Evolutionary conservation across 371 early-diverging fungal species (phyloP), one percentile per base, ranked within the genome.

Genomic region (Paraphysoderma sedebokerense): DNA sequence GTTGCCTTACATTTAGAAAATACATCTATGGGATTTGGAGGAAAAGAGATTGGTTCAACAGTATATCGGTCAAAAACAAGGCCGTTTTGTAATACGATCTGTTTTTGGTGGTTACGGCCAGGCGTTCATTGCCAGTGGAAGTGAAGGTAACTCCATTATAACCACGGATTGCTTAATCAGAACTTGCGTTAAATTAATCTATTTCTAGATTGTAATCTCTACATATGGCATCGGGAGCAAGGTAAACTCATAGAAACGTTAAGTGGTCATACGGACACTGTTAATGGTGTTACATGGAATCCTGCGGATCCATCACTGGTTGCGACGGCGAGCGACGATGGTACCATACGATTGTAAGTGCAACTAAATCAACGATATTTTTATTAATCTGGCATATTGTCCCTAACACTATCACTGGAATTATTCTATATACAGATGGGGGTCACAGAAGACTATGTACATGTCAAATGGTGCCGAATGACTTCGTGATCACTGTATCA

Each of bases 301-400:
- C 74, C 81, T 5, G 47, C 49, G 17, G 59, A 68, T 33, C 70
- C 68, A 4, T 64, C 65, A 44, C 76, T 79, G 67, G 77, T 92
- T 66, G 96, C 87, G 2, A 83, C 92, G 24, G 91, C 89, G 4
- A 83, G 87, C 33, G 97, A 96, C 54, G 97, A 96, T 58, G 67
- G 73, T 42, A 88, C 92, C 1, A 82, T 96, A 31, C 76, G 90
- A 56, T 77, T 96, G 68, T 87, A 82, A 78, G 80, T 53, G n/a
- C n/a, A n/a, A n/a, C n/a, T n/a, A n/a, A n/a, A n/a, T n/a, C n/a
- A n/a, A n/a, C n/a, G n/a, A n/a, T n/a, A n/a, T n/a, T n/a, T n/a
- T n/a, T n/a, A n/a, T n/a, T n/a, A n/a, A n/a, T n/a, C n/a, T n/a
- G n/a, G n/a, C n/a, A n/a, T n/a, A n/a, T n/a, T n/a, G n/a, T n/a